Evolutionary conservation across 1,139 yeast species (phyloP).

Genomic region (Taphrina sp.): DNA sequence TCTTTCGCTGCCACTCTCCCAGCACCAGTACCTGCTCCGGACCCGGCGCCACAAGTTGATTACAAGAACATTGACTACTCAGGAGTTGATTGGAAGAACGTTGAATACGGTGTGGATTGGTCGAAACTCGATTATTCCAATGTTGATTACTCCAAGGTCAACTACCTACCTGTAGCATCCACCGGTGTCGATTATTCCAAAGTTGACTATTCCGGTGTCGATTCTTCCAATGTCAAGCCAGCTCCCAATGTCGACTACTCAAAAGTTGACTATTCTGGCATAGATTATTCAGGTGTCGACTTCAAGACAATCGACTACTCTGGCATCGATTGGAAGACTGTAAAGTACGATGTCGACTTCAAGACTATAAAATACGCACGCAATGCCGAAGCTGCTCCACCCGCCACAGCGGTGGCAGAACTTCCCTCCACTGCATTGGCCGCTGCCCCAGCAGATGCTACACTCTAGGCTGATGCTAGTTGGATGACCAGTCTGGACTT

Average conservation of each 20-base stretch:
- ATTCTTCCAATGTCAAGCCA: background rate
- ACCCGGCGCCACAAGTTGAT: constrained; percentile 5
- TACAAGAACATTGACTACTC: constrained; percentile 12
- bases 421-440: no score
- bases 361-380: constrained; percentile 1
- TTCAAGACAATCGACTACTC: constrained; percentile 12
- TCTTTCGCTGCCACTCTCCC: constrained; percentile 22
- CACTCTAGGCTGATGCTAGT: background rate
- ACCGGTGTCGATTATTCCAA: constrained; percentile 15
- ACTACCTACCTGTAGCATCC: background rate
- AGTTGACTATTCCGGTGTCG: constrained; percentile 14
- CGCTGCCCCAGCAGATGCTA: background rate
- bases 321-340: constrained; percentile 5
- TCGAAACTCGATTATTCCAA: constrained; percentile 4
- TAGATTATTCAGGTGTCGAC: constrained; percentile 23
- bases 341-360: constrained; percentile 9
- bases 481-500: background rate
- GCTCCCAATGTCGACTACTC: constrained; percentile 6
- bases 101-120: constrained; percentile 20
- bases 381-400: constrained; percentile 5
- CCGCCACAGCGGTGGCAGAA: constrained; percentile 2
- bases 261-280: constrained; percentile 7
- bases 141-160: constrained; percentile 9
- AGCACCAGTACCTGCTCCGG: background rate
- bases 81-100: constrained; percentile 8